Base-by-base conservation (phyloP, 2,329 filamentous ascomycete species). In the Myotisia sp. region DNA sequence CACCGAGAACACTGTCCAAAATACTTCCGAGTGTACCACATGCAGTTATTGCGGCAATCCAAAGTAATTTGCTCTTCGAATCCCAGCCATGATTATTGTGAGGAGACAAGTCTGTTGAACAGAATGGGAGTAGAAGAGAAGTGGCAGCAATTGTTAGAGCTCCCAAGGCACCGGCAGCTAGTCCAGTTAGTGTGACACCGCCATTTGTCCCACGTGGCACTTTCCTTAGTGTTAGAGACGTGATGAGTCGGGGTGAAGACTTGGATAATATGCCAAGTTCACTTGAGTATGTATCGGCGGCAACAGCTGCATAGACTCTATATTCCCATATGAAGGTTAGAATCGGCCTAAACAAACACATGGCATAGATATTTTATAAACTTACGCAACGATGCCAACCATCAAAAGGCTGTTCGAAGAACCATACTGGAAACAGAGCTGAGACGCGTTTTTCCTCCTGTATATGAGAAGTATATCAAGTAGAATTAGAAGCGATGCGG, bases 141-240 rank as follows among this genome's bases (percentile, higher is more conserved):
- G 74, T 73, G 16, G 79, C 64, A 4, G 86, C 74, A 29, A 87
- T 66, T 37, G 69, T 58, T 24, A 79, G 69, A 6, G 82, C 77
- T 3, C 86, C 86, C 1, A 81, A 53, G 13, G 81, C 54, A 1
- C 85, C 86, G 2, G 84, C 82, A 0, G 65, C 59, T 0, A 93
- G 62, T 0, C 90, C 90, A 29, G 72, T 63, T 0, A 74, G 46
- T 0, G 84, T 92, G 6, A 98, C 82, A 10, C 87, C 90, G 20
- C 90, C 90, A 52, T 98, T 98, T 26, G 90, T 95, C 32, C 90
- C 90, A 1, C 73, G 78, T 0, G 90, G 86, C 0, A 95, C 90
- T 43, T 73, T 70, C 39, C 80, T 76, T 49, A 90, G 68, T 3
- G 61, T 74, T 10, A 70, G 74, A 9, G 81, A 86, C 3, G 84